Percentiles rank a stretch among this genome's conserved stretches.
These are phyloP conservation scores for Porodaedalea pini DNA, from an alignment of 1,284 basidiomycete genomes.

Conservation along the genomic window DNA sequence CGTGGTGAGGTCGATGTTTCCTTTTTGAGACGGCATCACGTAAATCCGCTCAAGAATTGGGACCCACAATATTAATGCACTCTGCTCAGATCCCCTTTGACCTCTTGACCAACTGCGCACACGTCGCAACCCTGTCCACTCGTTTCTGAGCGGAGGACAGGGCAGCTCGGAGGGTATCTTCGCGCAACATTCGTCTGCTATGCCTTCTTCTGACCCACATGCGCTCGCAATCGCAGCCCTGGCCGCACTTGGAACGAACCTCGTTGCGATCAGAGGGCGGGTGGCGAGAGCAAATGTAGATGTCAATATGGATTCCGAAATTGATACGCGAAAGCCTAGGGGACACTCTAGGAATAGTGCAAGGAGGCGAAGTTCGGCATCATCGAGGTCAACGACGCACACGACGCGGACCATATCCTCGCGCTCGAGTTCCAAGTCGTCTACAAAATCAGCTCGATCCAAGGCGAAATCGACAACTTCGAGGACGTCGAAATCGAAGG, in stretches of 20 bases:
- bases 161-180: background rate
- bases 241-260: conserved; percentile 2
- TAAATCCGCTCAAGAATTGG: too few species aligned
- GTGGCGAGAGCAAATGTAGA: background rate
- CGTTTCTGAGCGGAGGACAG: background rate
- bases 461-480: conserved; percentile 4
- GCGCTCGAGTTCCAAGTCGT: background rate
- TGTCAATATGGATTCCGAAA: background rate
- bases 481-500: background rate
- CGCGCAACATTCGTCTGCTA: background rate
- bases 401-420: background rate
- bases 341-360: background rate
- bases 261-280: background rate
- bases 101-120: too few species aligned
- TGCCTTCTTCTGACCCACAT: background rate
- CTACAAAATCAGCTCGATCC: background rate
- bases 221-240: conserved; percentile 1
- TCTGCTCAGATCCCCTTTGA: too few species aligned
- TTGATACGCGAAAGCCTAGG: background rate
- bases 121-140: too few species aligned
- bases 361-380: background rate
- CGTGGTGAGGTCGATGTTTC: too few species aligned
- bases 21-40: too few species aligned
- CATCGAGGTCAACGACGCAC: background rate
- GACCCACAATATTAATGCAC: too few species aligned